Conservation (phyloP, 495 filamentous ascomycete species). For the Xylaria flabelliformis region DNA sequence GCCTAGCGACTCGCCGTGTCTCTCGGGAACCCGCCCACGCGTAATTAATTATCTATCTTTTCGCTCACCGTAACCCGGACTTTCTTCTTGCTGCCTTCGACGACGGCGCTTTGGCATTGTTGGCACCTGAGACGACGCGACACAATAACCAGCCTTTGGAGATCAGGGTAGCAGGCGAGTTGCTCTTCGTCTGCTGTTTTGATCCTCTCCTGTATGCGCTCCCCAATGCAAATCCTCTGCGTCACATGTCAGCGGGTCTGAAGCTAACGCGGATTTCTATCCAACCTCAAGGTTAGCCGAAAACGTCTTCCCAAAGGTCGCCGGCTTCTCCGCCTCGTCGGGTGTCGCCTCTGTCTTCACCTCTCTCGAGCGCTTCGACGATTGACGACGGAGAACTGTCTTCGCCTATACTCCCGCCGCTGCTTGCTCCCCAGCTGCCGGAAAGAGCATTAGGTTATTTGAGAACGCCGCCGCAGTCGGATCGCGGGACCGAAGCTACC, state of each 20-base stretch:
- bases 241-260: constrained; percentile 5
- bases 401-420: constrained; percentile 60
- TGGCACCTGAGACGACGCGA: constrained; percentile 32
- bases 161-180: constrained; percentile 59
- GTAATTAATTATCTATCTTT: neutral
- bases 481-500: constrained; percentile 36
- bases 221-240: constrained; percentile 11
- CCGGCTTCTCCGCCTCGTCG: constrained; percentile 52
- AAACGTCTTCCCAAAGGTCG: constrained; percentile 59
- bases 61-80: neutral
- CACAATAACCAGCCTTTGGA: constrained; percentile 37
- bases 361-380: constrained; percentile 60
- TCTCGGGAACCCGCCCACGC: constrained; percentile 9
- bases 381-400: constrained; percentile 57
- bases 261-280: constrained; percentile 26
- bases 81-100: constrained; percentile 2
- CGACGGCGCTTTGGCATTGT: constrained; percentile 29
- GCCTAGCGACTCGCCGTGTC: constrained; percentile 13
- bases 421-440: constrained; percentile 56
- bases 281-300: constrained; percentile 39
- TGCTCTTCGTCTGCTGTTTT: constrained; percentile 59
- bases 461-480: constrained; percentile 54
- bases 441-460: constrained; percentile 54
- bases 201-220: constrained; percentile 55
- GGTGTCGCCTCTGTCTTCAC: constrained; percentile 45